Percentiles rank a stretch among this genome's conserved stretches.
Evolutionary conservation across 495 filamentous ascomycete genomes (phyloP).

Genomic region (Symbiotaphrina buchneri): DNA sequence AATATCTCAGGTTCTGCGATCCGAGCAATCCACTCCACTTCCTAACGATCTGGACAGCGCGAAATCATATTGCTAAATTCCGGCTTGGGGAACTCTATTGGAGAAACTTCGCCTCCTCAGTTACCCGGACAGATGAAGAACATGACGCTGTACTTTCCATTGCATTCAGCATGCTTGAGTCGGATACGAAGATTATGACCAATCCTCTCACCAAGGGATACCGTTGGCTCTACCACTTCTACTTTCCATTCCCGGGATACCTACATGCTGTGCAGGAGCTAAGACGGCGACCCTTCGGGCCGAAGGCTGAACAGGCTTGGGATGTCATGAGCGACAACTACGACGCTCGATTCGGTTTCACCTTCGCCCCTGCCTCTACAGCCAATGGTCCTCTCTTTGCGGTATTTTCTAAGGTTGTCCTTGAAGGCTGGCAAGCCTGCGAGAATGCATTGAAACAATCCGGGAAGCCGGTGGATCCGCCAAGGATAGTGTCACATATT

Average conservation of each 20-base stretch:
- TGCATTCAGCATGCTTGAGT: constrained; percentile 21
- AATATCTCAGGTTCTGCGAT: constrained; percentile 23
- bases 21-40: constrained; percentile 26
- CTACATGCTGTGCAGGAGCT: constrained; percentile 24
- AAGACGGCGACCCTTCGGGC: constrained; percentile 13
- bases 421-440: constrained; percentile 21
- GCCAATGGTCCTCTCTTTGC: constrained; percentile 14
- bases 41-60: constrained; percentile 27
- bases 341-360: constrained; percentile 19
- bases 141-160: constrained; percentile 15
- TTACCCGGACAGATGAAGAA: constrained; percentile 12
- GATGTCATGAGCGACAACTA: constrained; percentile 25
- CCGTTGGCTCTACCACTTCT: constrained; percentile 18
- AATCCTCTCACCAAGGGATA: constrained; percentile 22
- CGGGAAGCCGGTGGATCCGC: constrained; percentile 9
- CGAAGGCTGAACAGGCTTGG: constrained; percentile 19
- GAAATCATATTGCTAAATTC: constrained; percentile 19
- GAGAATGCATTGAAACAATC: constrained; percentile 8
- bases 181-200: constrained; percentile 23
- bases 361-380: constrained; percentile 1
- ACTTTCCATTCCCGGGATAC: constrained; percentile 32
- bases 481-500: constrained; percentile 19
- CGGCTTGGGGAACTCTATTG: constrained; percentile 23
- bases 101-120: constrained; percentile 8
- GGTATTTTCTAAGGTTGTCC: constrained; percentile 19